Evolutionary conservation across 306 rosid genomes (phyloP), one percentile per base, ranked within the genome.

Genomic region (Leucaena leucocephala): DNA sequence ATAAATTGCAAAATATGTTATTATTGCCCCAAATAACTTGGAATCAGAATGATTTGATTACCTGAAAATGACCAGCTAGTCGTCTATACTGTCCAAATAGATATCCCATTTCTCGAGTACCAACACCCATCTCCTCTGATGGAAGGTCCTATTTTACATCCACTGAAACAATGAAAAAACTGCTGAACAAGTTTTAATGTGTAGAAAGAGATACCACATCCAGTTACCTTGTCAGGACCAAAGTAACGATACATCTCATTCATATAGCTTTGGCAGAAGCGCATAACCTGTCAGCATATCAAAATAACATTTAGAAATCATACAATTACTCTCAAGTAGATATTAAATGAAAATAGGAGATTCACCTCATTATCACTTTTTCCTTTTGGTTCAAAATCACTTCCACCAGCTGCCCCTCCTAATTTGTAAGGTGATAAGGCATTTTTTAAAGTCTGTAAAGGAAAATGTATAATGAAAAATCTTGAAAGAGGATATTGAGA

Each of bases 321-420:
- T 35, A 57, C 63, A 76, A 81, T n/a, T 33, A 74, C 10, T 57
- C 10, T 57, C 2, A 10, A 70, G 19, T 55, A 77, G 71, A 69
- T 48, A 68, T 35, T 46, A 64, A 76, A 76, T 19, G 43, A 46
- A 76, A 46, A 64, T 36, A 39, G 67, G 67, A 75, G 74, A 54
- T 70, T 87, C 79, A 88, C 98, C 97, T 95, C 98, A 71, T 92
- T 91, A 73, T 95, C 97, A 84, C 95, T 95, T 88, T 87, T 95
- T 65, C 97, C 98, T 84, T 90, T 95, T 27, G 98, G 98, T 78
- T 95, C 97, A 91, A 95, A 92, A 88, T 95, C 98, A 82, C 98
- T 95, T 84, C 98, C 98, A 70, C 98, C 98, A 33, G 97, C 93
- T 72, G 98, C 98, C 78, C 98, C 98, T 85, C 98, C 98, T 85